phyloP scores from a whole-genome alignment of 2,329 filamentous ascomycete species.

The Hypocrella siamensis region DNA sequence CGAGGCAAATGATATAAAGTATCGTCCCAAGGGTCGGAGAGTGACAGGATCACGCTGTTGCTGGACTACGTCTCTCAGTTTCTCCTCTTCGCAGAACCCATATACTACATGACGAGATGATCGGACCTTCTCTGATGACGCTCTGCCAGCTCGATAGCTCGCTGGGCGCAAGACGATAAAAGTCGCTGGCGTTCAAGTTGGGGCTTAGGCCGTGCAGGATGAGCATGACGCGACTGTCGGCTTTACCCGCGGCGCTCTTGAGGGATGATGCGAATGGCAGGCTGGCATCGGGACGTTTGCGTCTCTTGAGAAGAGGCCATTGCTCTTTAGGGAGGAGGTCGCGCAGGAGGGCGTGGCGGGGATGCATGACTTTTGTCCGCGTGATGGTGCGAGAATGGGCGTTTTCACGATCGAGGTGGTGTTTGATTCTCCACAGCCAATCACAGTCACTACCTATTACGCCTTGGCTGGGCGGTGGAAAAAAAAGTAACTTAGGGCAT shows the following conservation, averaged over 20 bases:
- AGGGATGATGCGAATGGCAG: neutral
- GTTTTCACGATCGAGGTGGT: too few relatives aligned
- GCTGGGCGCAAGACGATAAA: conserved; percentile 48
- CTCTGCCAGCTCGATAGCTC: conserved; percentile 54
- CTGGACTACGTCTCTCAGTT: too few relatives aligned
- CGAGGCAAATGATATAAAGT: conserved; percentile 54
- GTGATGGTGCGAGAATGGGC: too few relatives aligned
- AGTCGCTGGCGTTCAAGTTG: conserved; percentile 51
- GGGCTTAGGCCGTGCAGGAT: conserved; percentile 42
- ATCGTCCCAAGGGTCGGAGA: conserved; percentile 46
- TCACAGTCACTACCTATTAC: too few relatives aligned
- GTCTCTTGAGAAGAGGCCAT: conserved; percentile 4
- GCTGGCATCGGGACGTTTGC: neutral
- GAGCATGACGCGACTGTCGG: conserved; percentile 22
- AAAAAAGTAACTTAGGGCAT: too few relatives aligned
- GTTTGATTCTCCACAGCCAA: too few relatives aligned
- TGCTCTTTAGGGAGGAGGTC: neutral
- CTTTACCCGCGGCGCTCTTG: neutral
- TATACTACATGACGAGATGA: too few relatives aligned
- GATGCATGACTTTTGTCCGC: too few relatives aligned
- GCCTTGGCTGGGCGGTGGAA: too few relatives aligned
- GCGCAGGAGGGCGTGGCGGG: neutral
- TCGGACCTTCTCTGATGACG: conserved; percentile 45
- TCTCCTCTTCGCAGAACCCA: too few relatives aligned
- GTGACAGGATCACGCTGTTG: conserved; percentile 49